Conservation (phyloP, 495 filamentous ascomycete species). For the Penicillium crystallinum region DNA sequence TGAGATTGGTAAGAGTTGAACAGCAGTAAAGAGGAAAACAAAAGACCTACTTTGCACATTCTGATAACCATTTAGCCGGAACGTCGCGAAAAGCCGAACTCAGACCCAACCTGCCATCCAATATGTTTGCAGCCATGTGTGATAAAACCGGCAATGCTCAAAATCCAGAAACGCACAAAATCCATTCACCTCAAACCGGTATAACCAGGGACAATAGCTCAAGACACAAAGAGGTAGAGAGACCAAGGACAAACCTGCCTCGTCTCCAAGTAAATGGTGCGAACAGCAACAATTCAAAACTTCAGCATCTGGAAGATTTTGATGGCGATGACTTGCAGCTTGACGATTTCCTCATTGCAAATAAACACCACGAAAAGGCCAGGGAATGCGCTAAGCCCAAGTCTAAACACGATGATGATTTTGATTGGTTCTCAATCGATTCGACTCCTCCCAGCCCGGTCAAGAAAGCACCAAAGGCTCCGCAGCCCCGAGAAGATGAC, state of each 20-base stretch:
- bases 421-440: slow-evolving; percentile 20
- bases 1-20: slow-evolving; percentile 58
- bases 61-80: slow-evolving; percentile 52
- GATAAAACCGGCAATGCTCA: background rate
- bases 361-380: slow-evolving; percentile 7
- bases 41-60: too few relatives aligned
- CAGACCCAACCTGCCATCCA: slow-evolving; percentile 54
- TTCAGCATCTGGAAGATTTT: slow-evolving; percentile 41
- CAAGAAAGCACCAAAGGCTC: background rate
- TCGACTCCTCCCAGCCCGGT: slow-evolving; percentile 9
- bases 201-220: background rate
- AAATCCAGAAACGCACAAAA: background rate
- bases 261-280: slow-evolving; percentile 5
- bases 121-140: slow-evolving; percentile 44
- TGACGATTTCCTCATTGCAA: slow-evolving; percentile 46
- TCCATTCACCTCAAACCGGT: background rate
- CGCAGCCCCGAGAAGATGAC: slow-evolving; percentile 4
- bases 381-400: background rate
- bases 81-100: slow-evolving; percentile 61
- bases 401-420: slow-evolving; percentile 1
- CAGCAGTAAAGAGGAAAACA: background rate
- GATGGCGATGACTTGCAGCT: slow-evolving; percentile 54
- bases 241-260: slow-evolving; percentile 4
- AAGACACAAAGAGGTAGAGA: background rate
- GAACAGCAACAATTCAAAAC: slow-evolving; percentile 3